Evolutionary conservation across 768 basidiomycete species (phyloP), one percentile per base, ranked within the genome.

Genomic region (Omphalotus guepiniiformis): DNA sequence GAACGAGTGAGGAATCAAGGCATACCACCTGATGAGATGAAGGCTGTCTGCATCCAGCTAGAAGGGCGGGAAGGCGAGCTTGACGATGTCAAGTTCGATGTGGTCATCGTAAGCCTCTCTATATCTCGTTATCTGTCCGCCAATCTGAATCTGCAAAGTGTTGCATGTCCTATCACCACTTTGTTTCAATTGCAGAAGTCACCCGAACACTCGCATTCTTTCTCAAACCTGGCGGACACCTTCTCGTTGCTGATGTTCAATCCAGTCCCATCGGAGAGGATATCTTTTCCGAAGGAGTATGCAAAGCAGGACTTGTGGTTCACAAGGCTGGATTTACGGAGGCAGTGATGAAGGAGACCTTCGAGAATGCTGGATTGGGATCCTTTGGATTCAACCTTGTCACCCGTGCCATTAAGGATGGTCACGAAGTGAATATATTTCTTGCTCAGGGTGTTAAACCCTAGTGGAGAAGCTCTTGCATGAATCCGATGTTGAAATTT

Each of bases 161-260:
- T 55, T 68, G 74, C 7, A 64, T 69, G 22, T 69, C 85, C 1
- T 86, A 82, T 56, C 84, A 86, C 52, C 84, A 86, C 58, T 71
- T 86, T 45, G 44, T 63, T 4, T 73, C 73, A 22, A 72, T 80
- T 53, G 63, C 67, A 6, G 61, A 63, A 9, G 70, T 69, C 32
- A 84, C 83, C 3, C 58, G 60, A n/a, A 57, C 59, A 1, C 75
- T 86, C 15, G 66, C 67, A 2, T 60, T 58, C 16, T 75, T 75
- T 56, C 62, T 86, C 44, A 82, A 78, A 50, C 78, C 80, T 0
- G 70, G 75, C 0, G 83, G 82, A 6, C 62, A 63, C 12, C 66
- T 86, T 1, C 63, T 85, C 34, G 74, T 86, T 16, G 60, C 73
- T 4, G 83, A 86, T 51, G 56, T 80, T 27, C 58, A 7, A 18